These are phyloP conservation scores for Aphanocladium album DNA, from an alignment of 2,329 filamentous ascomycete species.

Conservation along the genomic window DNA sequence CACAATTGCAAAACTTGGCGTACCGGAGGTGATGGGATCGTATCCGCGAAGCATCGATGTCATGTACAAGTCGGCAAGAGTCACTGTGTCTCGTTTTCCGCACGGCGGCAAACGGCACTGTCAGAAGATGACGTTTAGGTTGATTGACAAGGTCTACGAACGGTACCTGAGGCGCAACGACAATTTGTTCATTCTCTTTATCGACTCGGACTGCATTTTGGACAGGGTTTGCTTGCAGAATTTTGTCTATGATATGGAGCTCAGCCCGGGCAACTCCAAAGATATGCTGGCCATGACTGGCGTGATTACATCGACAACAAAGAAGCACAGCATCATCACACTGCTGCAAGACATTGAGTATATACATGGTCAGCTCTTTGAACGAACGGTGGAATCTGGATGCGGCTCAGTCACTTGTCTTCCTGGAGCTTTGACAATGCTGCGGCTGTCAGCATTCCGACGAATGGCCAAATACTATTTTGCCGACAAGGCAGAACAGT, in stretches of 20 bases:
- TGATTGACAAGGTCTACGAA: conserved; percentile 89
- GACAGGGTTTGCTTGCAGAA: conserved; percentile 91
- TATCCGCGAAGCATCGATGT: conserved; percentile 92
- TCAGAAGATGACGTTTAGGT: conserved; percentile 86
- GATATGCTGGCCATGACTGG: conserved; percentile 98
- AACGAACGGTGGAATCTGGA: conserved; percentile 89
- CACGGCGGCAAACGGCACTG: conserved; percentile 93
- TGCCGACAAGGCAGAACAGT: conserved; percentile 91
- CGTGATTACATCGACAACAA: conserved; percentile 90
- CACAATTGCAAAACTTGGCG: conserved; percentile 78
- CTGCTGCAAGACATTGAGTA: conserved; percentile 98
- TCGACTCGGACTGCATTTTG: conserved; percentile 94
- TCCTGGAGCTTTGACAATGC: conserved; percentile 89
- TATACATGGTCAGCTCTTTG: conserved; percentile 92
- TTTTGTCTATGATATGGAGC: conserved; percentile 98
- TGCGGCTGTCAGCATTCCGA: conserved; percentile 92
- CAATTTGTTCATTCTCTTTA: conserved; percentile 92
- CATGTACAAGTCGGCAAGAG: conserved; percentile 71
- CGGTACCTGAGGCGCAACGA: conserved; percentile 84
- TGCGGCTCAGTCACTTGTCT: conserved; percentile 93
- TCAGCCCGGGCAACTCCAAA: conserved; percentile 84
- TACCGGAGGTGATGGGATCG: conserved; percentile 67
- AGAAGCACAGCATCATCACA: conserved; percentile 83
- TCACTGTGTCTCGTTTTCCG: conserved; percentile 87
- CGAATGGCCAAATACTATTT: conserved; percentile 99